A percentile compares a stretch with the other conserved stretches of the same genome.
These are phyloP conservation scores for Aspergillus tubingensis DNA, from an alignment of 2,329 filamentous ascomycete species.

Conservation along the genomic window DNA sequence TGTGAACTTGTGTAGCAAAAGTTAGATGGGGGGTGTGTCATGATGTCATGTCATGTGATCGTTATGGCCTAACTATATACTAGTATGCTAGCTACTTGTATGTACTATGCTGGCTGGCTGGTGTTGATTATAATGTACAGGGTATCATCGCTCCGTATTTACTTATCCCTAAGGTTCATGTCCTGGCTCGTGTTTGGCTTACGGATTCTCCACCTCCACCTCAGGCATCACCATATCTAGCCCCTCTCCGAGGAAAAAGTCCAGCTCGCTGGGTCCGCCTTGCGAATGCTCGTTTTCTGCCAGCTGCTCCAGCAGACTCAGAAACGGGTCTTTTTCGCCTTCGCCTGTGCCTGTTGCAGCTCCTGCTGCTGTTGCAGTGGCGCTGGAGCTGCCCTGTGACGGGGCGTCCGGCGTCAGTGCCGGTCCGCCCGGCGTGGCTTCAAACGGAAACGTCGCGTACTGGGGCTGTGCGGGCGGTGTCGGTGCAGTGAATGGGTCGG, in stretches of 20 bases:
- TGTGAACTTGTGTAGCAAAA: too few relatives aligned
- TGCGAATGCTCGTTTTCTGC: constrained; percentile 73
- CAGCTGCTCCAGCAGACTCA: constrained; percentile 76
- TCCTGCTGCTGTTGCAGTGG: constrained; percentile 28
- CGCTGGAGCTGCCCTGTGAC: constrained; percentile 39
- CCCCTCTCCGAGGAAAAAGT: constrained; percentile 67
- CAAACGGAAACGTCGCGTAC: constrained; percentile 44
- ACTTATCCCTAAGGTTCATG: neutral
- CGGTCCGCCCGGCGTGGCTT: constrained; percentile 23
- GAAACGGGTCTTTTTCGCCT: constrained; percentile 77
- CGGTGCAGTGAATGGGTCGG: constrained; percentile 31
- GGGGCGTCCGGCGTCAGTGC: constrained; percentile 44
- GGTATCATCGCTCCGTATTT: constrained; percentile 1
- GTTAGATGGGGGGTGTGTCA: neutral
- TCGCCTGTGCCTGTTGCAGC: constrained; percentile 40
- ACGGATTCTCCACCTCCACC: neutral
- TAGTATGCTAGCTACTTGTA: neutral
- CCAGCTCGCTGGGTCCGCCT: constrained; percentile 71
- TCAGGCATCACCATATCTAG: constrained; percentile 12
- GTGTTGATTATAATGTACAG: neutral
- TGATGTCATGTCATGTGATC: constrained; percentile 12
- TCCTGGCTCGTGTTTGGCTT: neutral
- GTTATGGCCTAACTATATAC: neutral
- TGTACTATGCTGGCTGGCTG: neutral
- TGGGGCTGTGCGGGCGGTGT: constrained; percentile 35